A percentile compares a stretch with the other conserved stretches of the same genome.
phyloP scores from a whole-genome alignment of 2,329 filamentous ascomycete species.

The Lachnum nothofagi region DNA sequence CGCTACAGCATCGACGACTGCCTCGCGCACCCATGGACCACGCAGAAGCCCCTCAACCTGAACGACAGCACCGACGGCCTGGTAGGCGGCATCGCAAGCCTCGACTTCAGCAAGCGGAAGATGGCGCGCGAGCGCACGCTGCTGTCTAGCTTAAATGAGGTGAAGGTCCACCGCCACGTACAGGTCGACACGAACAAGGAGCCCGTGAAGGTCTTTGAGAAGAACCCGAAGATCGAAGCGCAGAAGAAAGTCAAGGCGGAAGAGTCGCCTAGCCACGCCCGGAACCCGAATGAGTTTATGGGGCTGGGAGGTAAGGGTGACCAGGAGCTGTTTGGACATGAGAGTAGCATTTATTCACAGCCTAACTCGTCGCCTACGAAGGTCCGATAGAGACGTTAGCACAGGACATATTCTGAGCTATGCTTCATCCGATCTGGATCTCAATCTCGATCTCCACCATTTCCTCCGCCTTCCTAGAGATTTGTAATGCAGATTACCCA shows the following conservation, averaged over 20 bases:
- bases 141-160: constrained; percentile 73
- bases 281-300: constrained; percentile 72
- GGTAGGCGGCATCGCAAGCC: constrained; percentile 73
- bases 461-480: too few relatives aligned
- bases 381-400: constrained; percentile 33
- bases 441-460: too few relatives aligned
- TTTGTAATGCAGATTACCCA: too few relatives aligned
- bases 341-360: constrained; percentile 43
- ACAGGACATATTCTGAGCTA: too few relatives aligned
- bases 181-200: constrained; percentile 48
- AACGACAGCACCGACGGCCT: constrained; percentile 89
- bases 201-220: constrained; percentile 68
- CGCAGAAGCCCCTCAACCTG: constrained; percentile 52
- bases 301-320: constrained; percentile 83
- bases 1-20: constrained; percentile 88
- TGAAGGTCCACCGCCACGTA: constrained; percentile 57
- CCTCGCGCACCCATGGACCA: constrained; percentile 85
- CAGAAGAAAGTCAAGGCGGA: constrained; percentile 51
- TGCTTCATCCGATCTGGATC: too few relatives aligned
- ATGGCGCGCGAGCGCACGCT: constrained; percentile 77
- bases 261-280: constrained; percentile 59
- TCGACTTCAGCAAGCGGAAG: constrained; percentile 82
- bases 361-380: constrained; percentile 24
- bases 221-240: constrained; percentile 51
- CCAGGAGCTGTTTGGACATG: constrained; percentile 66